Percentiles rank a stretch among this genome's conserved stretches.
These are phyloP conservation scores for Coemansia sp. DNA, from an alignment of 192 early-diverging fungal species.

Conservation along the genomic window DNA sequence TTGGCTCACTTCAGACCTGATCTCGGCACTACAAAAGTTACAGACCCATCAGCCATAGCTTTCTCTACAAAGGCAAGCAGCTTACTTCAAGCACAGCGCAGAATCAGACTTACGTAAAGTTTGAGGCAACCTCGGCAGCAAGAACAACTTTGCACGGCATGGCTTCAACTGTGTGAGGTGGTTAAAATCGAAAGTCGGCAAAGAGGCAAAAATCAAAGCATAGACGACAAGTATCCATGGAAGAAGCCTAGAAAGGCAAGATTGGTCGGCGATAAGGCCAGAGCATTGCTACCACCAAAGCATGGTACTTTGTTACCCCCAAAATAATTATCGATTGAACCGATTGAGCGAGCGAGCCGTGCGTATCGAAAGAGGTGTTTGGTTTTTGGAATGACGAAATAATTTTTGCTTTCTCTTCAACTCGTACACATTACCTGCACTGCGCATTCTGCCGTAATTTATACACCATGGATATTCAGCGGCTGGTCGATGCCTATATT, in stretches of 20 bases:
- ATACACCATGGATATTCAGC: conserved; percentile 36
- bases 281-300: not conserved
- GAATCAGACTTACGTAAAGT: conserved; percentile 45
- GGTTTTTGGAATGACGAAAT: not conserved
- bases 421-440: not conserved
- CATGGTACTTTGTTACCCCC: not conserved
- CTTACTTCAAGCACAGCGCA: too few relatives aligned
- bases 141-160: conserved; percentile 59
- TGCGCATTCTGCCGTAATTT: not conserved
- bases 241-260: conserved; percentile 10
- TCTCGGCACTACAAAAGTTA: conserved; percentile 25
- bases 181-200: not conserved
- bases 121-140: conserved; percentile 52
- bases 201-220: conserved; percentile 1
- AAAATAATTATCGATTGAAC: not conserved
- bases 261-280: conserved; percentile 1
- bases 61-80: not conserved
- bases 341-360: not conserved
- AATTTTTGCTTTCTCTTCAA: not conserved
- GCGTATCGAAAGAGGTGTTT: too few relatives aligned
- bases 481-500: conserved; percentile 52
- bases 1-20: conserved; percentile 60
- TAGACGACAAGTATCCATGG: conserved; percentile 1
- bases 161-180: not conserved
- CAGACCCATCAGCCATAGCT: not conserved